Conservation (phyloP, 2,329 filamentous ascomycete species). For the Metarhizium guizhouense region DNA sequence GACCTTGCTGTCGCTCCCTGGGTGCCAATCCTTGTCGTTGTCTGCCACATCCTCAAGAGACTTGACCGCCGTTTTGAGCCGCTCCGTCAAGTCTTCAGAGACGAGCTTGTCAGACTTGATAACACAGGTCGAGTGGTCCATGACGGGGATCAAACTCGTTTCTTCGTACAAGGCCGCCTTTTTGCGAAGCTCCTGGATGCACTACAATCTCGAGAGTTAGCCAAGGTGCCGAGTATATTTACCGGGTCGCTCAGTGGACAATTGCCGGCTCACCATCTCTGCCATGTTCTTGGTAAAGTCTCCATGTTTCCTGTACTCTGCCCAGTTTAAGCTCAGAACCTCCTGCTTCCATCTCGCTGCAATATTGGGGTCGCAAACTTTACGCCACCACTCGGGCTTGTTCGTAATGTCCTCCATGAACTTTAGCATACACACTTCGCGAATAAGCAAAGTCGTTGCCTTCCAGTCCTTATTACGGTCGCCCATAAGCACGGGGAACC, state of each 20-base stretch:
- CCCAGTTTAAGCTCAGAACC: conserved; percentile 21
- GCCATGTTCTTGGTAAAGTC: conserved; percentile 23
- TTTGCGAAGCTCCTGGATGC: conserved; percentile 20
- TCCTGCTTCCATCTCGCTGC: conserved; percentile 20
- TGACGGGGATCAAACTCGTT: conserved; percentile 22
- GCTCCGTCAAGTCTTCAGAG: conserved; percentile 15
- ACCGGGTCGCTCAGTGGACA: too few species aligned
- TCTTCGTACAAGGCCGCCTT: conserved; percentile 24
- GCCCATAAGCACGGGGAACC: conserved; percentile 15
- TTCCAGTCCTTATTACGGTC: conserved; percentile 11
- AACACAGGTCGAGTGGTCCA: conserved; percentile 15
- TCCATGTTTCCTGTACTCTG: conserved; percentile 10
- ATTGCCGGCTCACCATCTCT: conserved; percentile 14
- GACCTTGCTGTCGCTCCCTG: conserved; percentile 44
- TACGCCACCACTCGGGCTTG: conserved; percentile 26
- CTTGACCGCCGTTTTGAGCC: conserved; percentile 33
- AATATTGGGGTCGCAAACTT: conserved; percentile 18
- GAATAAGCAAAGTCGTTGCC: conserved; percentile 18
- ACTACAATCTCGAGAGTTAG: background rate
- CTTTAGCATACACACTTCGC: conserved; percentile 24
- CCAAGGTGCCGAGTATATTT: too few species aligned
- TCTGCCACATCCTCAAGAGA: conserved; percentile 44
- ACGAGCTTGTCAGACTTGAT: conserved; percentile 28
- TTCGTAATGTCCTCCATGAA: conserved; percentile 24
- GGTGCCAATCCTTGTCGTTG: conserved; percentile 50